These are phyloP conservation scores for Mycena alexandri DNA, from an alignment of 768 basidiomycete species.

Conservation along the genomic window DNA sequence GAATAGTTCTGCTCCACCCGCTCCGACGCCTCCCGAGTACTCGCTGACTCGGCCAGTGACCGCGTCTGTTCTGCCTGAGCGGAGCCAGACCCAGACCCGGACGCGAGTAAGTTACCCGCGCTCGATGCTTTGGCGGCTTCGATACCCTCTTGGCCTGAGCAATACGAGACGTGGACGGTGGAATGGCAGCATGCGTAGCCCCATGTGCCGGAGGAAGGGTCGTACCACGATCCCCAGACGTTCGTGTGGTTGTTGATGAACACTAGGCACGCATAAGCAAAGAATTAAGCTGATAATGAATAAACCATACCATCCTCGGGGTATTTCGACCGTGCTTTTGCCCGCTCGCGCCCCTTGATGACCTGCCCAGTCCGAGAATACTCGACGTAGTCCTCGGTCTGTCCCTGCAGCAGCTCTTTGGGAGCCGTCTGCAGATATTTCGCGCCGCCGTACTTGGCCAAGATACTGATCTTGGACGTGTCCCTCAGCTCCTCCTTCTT, in stretches of 20 bases:
- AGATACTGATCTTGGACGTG: constrained; percentile 87
- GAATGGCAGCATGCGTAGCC: constrained; percentile 98
- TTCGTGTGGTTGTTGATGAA: constrained; percentile 92
- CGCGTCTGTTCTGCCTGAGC: constrained; percentile 40
- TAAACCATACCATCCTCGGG: constrained; percentile 87
- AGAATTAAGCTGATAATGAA: constrained; percentile 13
- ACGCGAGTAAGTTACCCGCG: constrained; percentile 73
- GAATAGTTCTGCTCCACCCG: constrained; percentile 78
- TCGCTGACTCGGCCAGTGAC: constrained; percentile 26
- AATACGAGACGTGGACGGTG: constrained; percentile 87
- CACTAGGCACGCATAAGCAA: constrained; percentile 59
- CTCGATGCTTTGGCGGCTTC: constrained; percentile 82
- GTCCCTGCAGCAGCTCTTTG: constrained; percentile 92
- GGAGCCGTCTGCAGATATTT: constrained; percentile 92
- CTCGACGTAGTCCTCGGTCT: constrained; percentile 98
- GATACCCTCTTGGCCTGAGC: constrained; percentile 89
- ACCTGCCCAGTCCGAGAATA: constrained; percentile 94
- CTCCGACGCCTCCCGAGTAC: constrained; percentile 39
- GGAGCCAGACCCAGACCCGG: constrained; percentile 52
- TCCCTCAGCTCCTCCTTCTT: constrained; percentile 95
- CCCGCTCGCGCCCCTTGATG: constrained; percentile 91
- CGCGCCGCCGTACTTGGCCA: constrained; percentile 95
- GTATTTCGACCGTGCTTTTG: constrained; percentile 92
- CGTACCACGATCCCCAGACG: constrained; percentile 99
- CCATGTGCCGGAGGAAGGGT: constrained; percentile 78